Evolutionary conservation across 495 filamentous ascomycete genomes (phyloP).

Genomic region (Choiromyces venosus): DNA sequence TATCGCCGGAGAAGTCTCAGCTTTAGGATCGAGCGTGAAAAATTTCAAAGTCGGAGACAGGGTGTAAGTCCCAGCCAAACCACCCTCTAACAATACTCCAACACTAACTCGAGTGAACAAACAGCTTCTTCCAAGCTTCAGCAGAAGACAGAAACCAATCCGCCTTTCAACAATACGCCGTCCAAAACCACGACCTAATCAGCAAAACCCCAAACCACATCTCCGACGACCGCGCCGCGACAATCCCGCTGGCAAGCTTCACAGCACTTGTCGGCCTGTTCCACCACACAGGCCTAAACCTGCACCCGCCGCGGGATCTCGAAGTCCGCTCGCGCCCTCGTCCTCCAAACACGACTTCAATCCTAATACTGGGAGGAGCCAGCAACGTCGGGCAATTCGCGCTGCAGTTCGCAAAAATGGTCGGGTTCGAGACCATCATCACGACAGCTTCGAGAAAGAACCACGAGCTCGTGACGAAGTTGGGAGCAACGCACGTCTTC

Average conservation of each 20-base stretch:
- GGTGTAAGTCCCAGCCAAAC: background rate
- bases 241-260: background rate
- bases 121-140: background rate
- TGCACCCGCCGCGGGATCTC: background rate
- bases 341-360: background rate
- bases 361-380: constrained; percentile 2
- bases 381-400: constrained; percentile 5
- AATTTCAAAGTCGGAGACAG: constrained; percentile 3
- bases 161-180: constrained; percentile 6
- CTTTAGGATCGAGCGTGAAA: background rate
- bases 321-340: background rate
- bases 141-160: background rate
- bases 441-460: background rate
- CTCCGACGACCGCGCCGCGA: background rate
- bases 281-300: background rate
- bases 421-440: constrained; percentile 3
- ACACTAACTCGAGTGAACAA: background rate
- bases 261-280: constrained; percentile 5
- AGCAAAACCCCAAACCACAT: background rate
- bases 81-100: background rate
- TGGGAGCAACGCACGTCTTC: constrained; percentile 4
- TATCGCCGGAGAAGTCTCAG: background rate
- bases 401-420: constrained; percentile 5
- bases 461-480: background rate
- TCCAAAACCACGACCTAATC: constrained; percentile 1